These are phyloP conservation scores for Penicillium sumatraense DNA, from an alignment of 2,329 filamentous ascomycete species.

Conservation along the genomic window DNA sequence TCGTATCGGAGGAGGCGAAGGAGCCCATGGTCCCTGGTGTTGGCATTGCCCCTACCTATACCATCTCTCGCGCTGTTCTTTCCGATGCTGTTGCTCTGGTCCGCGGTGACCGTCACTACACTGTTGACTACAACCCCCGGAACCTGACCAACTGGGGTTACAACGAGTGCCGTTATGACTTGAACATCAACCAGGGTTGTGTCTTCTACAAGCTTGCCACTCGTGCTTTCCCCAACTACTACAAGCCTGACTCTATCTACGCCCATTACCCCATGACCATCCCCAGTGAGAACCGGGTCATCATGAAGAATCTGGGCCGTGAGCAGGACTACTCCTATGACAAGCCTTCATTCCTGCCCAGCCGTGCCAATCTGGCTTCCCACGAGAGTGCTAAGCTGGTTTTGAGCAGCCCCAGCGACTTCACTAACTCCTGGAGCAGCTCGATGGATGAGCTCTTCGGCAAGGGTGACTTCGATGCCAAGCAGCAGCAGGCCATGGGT, in stretches of 20 bases:
- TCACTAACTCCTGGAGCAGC: conserved; percentile 68
- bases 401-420: conserved; percentile 64
- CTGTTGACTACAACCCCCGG: conserved; percentile 73
- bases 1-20: conserved; percentile 77
- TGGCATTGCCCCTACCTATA: conserved; percentile 76
- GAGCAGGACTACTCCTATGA: conserved; percentile 72
- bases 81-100: conserved; percentile 81
- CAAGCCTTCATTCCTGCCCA: conserved; percentile 58
- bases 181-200: conserved; percentile 76
- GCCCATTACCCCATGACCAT: conserved; percentile 76
- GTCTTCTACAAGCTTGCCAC: conserved; percentile 85
- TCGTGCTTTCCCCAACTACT: conserved; percentile 79
- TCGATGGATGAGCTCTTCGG: conserved; percentile 68
- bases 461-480: conserved; percentile 55
- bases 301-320: conserved; percentile 69
- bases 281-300: conserved; percentile 72
- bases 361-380: conserved; percentile 62
- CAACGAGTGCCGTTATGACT: conserved; percentile 73
- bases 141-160: conserved; percentile 85
- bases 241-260: conserved; percentile 77
- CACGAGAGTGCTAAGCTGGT: conserved; percentile 66
- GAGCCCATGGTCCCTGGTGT: conserved; percentile 73
- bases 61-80: conserved; percentile 75
- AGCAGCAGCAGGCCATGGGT: conserved; percentile 59
- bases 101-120: conserved; percentile 78